Conservation (phyloP, 1,139 yeast genomes). For the Blastobotrys proliferans region DNA sequence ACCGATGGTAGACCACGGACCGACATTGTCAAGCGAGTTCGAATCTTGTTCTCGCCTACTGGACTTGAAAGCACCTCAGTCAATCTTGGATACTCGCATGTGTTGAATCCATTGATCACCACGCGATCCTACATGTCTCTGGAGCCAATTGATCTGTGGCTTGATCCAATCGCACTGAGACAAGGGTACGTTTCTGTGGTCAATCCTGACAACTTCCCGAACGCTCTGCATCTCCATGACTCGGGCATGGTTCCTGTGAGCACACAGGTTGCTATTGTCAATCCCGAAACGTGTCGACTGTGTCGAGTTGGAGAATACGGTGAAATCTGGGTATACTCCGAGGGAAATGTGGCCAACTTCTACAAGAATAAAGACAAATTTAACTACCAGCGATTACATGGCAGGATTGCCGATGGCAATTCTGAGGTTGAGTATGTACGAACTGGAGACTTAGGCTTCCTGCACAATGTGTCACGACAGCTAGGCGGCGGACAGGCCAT, state of each 20-base stretch:
- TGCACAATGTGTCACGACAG: constrained; percentile 60
- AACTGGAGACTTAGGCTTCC: constrained; percentile 92
- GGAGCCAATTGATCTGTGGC: constrained; percentile 81
- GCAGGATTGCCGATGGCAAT: constrained; percentile 60
- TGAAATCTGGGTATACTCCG: constrained; percentile 94
- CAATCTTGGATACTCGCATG: constrained; percentile 74
- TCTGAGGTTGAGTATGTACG: constrained; percentile 63
- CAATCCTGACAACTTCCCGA: constrained; percentile 63
- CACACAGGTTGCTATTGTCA: constrained; percentile 89
- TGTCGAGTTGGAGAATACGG: constrained; percentile 96
- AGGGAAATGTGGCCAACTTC: constrained; percentile 67
- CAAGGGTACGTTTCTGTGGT: constrained; percentile 83
- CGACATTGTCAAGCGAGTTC: constrained; percentile 53
- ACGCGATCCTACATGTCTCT: constrained; percentile 84
- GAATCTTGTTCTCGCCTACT: constrained; percentile 60
- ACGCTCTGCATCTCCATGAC: constrained; percentile 78
- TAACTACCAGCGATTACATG: constrained; percentile 49
- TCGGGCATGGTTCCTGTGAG: constrained; percentile 96
- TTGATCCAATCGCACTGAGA: constrained; percentile 83
- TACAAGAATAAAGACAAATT: constrained; percentile 40
- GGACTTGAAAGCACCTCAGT: constrained; percentile 66
- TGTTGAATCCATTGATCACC: constrained; percentile 76
- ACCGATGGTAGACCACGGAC: constrained; percentile 72
- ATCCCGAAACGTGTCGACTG: constrained; percentile 77
- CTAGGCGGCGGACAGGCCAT: constrained; percentile 42